phyloP scores from a whole-genome alignment of 805 yeast genomes.

The Schizosaccharomyces japonicus region DNA sequence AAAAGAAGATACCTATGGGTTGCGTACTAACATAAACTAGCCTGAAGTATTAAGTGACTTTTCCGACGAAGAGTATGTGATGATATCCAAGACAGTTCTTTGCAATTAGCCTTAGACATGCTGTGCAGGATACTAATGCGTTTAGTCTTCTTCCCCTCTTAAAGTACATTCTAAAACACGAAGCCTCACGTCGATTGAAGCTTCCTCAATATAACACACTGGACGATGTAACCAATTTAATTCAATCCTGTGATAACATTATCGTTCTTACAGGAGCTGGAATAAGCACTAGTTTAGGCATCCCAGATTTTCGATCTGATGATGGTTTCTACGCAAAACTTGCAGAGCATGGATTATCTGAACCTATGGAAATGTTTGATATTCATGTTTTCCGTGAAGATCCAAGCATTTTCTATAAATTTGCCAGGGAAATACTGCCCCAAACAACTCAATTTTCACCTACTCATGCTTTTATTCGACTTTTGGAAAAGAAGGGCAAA shows the following conservation, averaged over 20 bases:
- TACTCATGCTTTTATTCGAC: slow-evolving; percentile 52
- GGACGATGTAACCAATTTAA: slow-evolving; percentile 31
- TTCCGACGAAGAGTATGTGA: too few relatives aligned
- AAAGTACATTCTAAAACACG: not conserved
- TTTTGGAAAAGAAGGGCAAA: slow-evolving; percentile 53
- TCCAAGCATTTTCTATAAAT: slow-evolving; percentile 62
- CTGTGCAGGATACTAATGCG: not conserved
- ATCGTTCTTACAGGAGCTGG: slow-evolving; percentile 83
- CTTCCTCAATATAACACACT: slow-evolving; percentile 18
- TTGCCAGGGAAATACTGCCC: slow-evolving; percentile 67
- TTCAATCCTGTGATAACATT: slow-evolving; percentile 33
- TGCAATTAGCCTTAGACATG: too few relatives aligned
- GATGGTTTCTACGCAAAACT: slow-evolving; percentile 59
- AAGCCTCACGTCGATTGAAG: not conserved
- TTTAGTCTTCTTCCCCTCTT: not conserved
- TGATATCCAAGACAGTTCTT: too few relatives aligned
- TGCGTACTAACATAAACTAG: too few relatives aligned
- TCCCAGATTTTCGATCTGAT: slow-evolving; percentile 81
- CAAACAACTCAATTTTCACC: slow-evolving; percentile 41
- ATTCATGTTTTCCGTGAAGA: slow-evolving; percentile 43
- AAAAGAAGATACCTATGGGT: too few relatives aligned
- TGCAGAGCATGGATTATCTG: slow-evolving; percentile 42
- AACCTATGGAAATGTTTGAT: slow-evolving; percentile 81
- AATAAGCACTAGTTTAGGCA: slow-evolving; percentile 68
- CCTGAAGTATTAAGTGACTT: too few relatives aligned